Conservation (phyloP, 768 basidiomycete genomes). For the Royoungia palumana region DNA sequence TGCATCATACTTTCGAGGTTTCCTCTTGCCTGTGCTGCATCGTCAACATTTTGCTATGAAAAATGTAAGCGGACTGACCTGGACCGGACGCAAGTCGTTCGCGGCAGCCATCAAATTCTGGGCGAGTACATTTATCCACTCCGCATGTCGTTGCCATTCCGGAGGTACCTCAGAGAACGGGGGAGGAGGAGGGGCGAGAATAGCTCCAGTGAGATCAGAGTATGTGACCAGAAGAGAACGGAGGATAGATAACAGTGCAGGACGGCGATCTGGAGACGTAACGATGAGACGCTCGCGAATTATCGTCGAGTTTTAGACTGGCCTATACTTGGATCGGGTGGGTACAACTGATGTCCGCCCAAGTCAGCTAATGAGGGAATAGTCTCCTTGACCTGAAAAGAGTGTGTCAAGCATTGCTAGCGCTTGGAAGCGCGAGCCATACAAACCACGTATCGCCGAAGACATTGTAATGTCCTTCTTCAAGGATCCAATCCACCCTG, state of each 20-base stretch:
- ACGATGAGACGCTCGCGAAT: constrained; percentile 2
- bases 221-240: constrained; percentile 79
- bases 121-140: constrained; percentile 77
- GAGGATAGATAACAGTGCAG: constrained; percentile 67
- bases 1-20: constrained; percentile 83
- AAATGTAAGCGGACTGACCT: constrained; percentile 43
- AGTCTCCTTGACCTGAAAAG: constrained; percentile 69
- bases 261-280: constrained; percentile 62
- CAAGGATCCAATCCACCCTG: constrained; percentile 85
- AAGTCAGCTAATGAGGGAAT: constrained; percentile 79
- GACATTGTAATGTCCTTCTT: constrained; percentile 76
- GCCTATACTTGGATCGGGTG: constrained; percentile 68
- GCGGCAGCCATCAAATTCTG: constrained; percentile 90
- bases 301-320: constrained; percentile 14
- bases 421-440: constrained; percentile 31
- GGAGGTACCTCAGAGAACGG: constrained; percentile 44
- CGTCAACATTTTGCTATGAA: not conserved
- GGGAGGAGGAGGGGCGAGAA: constrained; percentile 63
- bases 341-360: constrained; percentile 80
- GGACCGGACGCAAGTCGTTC: constrained; percentile 86
- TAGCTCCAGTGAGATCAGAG: constrained; percentile 65
- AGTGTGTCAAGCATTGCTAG: constrained; percentile 15
- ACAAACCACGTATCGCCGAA: constrained; percentile 93
- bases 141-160: constrained; percentile 71
- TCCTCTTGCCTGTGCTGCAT: constrained; percentile 59